Conservation (phyloP, 2,329 filamentous ascomycete genomes). For the Xylariaceae sp. region DNA sequence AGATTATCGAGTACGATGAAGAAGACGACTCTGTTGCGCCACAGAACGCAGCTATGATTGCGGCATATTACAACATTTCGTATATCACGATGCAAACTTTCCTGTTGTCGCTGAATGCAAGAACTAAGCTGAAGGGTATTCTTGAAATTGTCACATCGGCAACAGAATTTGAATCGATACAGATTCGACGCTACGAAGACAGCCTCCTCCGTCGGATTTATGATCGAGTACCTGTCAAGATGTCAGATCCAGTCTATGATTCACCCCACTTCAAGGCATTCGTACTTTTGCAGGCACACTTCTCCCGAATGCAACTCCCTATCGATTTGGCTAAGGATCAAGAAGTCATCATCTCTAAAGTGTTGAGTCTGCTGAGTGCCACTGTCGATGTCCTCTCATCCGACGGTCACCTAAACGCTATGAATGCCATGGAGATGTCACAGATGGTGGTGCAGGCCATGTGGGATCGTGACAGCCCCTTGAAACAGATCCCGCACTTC, state of each 20-base stretch:
- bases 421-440: conserved; percentile 98
- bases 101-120: conserved; percentile 80
- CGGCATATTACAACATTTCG: conserved; percentile 98
- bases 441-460: conserved; percentile 99
- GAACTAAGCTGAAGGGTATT: conserved; percentile 94
- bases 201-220: conserved; percentile 86
- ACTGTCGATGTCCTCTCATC: conserved; percentile 94
- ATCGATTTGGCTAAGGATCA: conserved; percentile 96
- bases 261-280: conserved; percentile 99
- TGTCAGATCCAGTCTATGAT: conserved; percentile 80
- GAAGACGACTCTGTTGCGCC: conserved; percentile 87
- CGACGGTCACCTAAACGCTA: conserved; percentile 93
- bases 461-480: conserved; percentile 96
- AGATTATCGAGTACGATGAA: conserved; percentile 93
- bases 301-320: conserved; percentile 93
- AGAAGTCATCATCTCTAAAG: conserved; percentile 79
- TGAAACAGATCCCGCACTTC: conserved; percentile 98
- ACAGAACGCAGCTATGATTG: conserved; percentile 96
- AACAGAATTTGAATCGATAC: conserved; percentile 92
- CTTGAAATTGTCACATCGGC: conserved; percentile 96
- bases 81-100: conserved; percentile 99
- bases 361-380: conserved; percentile 83
- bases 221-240: conserved; percentile 91
- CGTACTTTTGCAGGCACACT: conserved; percentile 94
- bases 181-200: conserved; percentile 91